Base-by-base conservation (phyloP, 2,329 filamentous ascomycete genomes). In the Clonostachys chloroleuca region DNA sequence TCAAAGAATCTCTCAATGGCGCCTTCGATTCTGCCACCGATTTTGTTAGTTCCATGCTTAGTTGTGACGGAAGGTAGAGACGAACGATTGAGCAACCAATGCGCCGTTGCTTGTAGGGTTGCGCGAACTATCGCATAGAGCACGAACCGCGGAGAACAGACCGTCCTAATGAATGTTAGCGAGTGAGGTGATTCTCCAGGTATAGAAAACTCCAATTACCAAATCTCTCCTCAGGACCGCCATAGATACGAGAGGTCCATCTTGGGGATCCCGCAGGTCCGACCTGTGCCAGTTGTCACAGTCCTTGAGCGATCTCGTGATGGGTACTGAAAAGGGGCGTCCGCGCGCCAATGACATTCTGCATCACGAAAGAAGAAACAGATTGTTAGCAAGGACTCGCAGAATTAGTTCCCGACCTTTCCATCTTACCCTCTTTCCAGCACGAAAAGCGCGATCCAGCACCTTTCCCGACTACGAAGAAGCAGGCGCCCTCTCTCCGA, bases 381-480 rank as follows among this genome's bases (percentile, higher is more conserved):
- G 42, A 8, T 40, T 42, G 33, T 14, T 30, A 37, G 14, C 36
- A 18, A 39, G 12, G 36, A 39, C 34, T 16, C 4, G 18, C 12
- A 37, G 20, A 17, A 24, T 6, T 13, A 40, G 9, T 9, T 42
- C 17, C 2, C 34, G 18, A 43, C 12, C 14, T 12, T 16, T 34
- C 17, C 18, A 12, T 53, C 63, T 54, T 59, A 81, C 72, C 85
- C 86, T 63, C 86, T 72, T 57, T 89, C 86, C 1, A 89, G 73
- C 1, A 88, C 85, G 58, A 88, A 89, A 2, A 89, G 64, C 0
- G 85, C 80, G 47, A 89, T 74, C 84, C 85, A 89, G 8, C 81
- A 80, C 51, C 86, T 70, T 61, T 89, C 86, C 42, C 86, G 72
- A 46, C 83, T 73, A 40, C 86, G 73, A 4, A 89, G 62, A 3